These are phyloP conservation scores for Diaporthe eres DNA, from an alignment of 2,329 filamentous ascomycete genomes.

Conservation along the genomic window DNA sequence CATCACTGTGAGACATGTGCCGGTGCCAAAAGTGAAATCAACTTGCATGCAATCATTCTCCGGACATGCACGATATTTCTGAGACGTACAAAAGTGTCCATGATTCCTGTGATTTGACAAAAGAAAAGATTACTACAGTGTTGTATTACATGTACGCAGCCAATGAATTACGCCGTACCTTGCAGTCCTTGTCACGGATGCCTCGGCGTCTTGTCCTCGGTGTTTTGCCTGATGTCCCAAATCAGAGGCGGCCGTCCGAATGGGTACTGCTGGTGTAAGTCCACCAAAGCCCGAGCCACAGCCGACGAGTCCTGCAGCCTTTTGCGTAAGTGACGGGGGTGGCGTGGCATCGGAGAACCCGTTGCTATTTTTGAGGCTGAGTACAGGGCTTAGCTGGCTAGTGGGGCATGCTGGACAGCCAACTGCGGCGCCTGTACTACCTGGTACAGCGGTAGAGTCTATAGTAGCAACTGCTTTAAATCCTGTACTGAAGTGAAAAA, in stretches of 20 bases:
- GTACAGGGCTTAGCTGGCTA: slow-evolving; percentile 31
- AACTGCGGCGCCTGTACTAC: not conserved
- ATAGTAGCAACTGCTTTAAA: not conserved
- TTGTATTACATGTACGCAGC: not conserved
- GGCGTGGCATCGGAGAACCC: slow-evolving; percentile 9
- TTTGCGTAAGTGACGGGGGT: not conserved
- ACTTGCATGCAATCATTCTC: not conserved
- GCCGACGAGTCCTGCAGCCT: not conserved
- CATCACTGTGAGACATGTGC: not conserved
- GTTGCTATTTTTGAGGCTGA: slow-evolving; percentile 37
- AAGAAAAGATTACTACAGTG: not conserved
- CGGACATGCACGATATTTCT: not conserved
- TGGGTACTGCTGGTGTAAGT: not conserved
- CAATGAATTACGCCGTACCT: not conserved
- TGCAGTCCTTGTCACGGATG: not conserved
- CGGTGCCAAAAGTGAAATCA: not conserved
- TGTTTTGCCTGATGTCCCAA: slow-evolving; percentile 8
- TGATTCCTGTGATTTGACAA: not conserved
- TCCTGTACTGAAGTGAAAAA: not conserved
- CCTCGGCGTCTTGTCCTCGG: not conserved
- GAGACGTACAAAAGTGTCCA: not conserved
- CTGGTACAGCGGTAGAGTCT: not conserved
- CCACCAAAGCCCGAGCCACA: slow-evolving; percentile 13
- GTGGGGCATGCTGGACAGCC: slow-evolving; percentile 1
- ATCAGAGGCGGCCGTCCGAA: not conserved